Evolutionary conservation across 2,329 filamentous ascomycete species (phyloP).

Genomic region (Trichoderma pleuroti): DNA sequence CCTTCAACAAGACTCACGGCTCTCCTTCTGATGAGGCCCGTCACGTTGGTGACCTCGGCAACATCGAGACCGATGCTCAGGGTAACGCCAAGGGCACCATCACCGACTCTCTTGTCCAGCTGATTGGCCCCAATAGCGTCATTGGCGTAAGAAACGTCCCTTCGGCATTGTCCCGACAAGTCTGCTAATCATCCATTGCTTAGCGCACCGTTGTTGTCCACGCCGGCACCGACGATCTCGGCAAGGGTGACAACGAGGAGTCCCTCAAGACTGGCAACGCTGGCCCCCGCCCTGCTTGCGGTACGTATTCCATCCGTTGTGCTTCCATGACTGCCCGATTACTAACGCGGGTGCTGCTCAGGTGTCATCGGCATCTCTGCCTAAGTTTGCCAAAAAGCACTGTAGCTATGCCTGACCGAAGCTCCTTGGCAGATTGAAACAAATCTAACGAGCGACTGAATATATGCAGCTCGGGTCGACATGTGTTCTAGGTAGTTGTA

Average conservation of each 20-base stretch:
- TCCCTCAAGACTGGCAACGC: conserved; percentile 99
- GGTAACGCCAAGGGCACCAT: conserved; percentile 82
- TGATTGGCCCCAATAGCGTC: conserved; percentile 93
- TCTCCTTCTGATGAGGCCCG: conserved; percentile 76
- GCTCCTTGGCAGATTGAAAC: neutral
- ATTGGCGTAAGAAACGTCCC: conserved; percentile 66
- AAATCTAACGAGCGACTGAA: neutral
- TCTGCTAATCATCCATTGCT: conserved; percentile 9
- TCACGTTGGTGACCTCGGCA: conserved; percentile 96
- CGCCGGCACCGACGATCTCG: conserved; percentile 93
- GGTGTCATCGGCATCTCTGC: conserved; percentile 86
- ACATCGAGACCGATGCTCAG: conserved; percentile 91
- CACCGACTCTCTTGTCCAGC: conserved; percentile 80
- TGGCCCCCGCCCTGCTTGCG: conserved; percentile 88
- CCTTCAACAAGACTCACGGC: conserved; percentile 86
- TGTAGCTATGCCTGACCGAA: conserved; percentile 3
- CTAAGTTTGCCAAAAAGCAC: conserved; percentile 43
- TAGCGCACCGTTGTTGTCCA: conserved; percentile 94
- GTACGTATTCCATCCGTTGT: conserved; percentile 47
- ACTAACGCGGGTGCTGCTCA: conserved; percentile 31
- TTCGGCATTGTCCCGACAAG: neutral
- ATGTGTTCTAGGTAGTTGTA: neutral
- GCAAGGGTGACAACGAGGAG: conserved; percentile 86
- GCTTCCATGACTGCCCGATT: neutral
- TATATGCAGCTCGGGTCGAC: neutral